Percentiles rank a stretch among this genome's conserved stretches.
phyloP scores from a whole-genome alignment of 768 basidiomycete species.

The Hortiboletus campestris region DNA sequence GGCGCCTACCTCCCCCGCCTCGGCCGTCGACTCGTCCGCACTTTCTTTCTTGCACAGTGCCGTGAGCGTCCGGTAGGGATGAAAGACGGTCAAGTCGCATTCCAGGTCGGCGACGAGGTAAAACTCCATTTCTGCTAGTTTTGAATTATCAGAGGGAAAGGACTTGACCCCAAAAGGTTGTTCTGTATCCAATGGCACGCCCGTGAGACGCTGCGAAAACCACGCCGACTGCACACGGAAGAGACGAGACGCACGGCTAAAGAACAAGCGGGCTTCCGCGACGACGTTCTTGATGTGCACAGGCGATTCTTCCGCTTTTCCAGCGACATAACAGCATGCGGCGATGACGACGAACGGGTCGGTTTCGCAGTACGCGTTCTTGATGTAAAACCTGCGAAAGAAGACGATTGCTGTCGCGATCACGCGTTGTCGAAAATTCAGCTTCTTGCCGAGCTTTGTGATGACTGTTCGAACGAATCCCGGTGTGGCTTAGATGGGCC shows the following conservation, averaged over 20 bases:
- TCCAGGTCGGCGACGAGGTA: conserved; percentile 96
- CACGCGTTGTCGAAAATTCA: conserved; percentile 81
- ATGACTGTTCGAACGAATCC: conserved; percentile 53
- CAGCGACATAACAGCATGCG: conserved; percentile 93
- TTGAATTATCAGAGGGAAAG: conserved; percentile 87
- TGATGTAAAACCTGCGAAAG: conserved; percentile 95
- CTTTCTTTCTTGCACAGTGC: conserved; percentile 66
- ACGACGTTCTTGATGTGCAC: conserved; percentile 93
- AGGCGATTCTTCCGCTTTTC: conserved; percentile 96
- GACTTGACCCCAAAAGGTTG: conserved; percentile 70
- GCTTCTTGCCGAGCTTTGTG: conserved; percentile 80
- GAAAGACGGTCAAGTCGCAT: conserved; percentile 90
- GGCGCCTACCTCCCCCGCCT: conserved; percentile 52
- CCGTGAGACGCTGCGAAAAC: neutral
- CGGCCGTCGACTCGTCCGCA: conserved; percentile 44
- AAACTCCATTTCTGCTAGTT: conserved; percentile 98
- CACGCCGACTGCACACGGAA: neutral
- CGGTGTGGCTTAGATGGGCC: neutral
- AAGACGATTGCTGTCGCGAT: conserved; percentile 94
- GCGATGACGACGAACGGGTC: conserved; percentile 92
- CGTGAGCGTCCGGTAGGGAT: conserved; percentile 89
- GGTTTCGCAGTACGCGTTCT: conserved; percentile 93
- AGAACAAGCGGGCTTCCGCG: conserved; percentile 74
- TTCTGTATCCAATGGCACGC: conserved; percentile 31
- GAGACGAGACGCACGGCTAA: conserved; percentile 56